These are phyloP conservation scores for Termitomyces sp. DNA, from an alignment of 768 basidiomycete genomes.

Conservation along the genomic window DNA sequence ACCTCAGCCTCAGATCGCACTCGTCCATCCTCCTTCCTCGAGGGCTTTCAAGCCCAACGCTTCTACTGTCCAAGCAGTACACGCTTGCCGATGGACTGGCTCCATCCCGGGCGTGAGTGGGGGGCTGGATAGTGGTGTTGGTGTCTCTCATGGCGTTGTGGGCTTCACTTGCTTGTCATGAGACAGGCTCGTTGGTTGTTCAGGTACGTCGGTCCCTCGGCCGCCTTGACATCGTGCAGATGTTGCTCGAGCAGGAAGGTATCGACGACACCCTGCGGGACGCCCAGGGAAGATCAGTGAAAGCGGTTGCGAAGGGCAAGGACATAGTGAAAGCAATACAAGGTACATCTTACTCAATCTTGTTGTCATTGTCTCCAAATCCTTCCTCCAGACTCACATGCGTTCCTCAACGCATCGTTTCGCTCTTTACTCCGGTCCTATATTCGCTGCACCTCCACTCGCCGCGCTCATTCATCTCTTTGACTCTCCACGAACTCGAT, in stretches of 20 bases:
- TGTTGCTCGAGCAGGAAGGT: constrained; percentile 73
- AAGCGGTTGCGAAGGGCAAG: constrained; percentile 67
- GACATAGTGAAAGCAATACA: constrained; percentile 65
- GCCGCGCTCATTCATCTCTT: constrained; percentile 52
- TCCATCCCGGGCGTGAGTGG: constrained; percentile 19
- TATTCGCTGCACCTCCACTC: constrained; percentile 50
- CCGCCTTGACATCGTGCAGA: constrained; percentile 62
- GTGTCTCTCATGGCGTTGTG: constrained; percentile 75
- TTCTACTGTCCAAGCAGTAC: neutral
- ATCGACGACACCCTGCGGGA: constrained; percentile 80
- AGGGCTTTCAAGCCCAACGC: neutral
- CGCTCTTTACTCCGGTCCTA: constrained; percentile 70
- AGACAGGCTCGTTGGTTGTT: constrained; percentile 84
- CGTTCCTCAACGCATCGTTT: constrained; percentile 69
- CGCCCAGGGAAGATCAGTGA: constrained; percentile 55
- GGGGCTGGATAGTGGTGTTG: neutral
- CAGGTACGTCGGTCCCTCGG: constrained; percentile 64
- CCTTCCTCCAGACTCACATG: constrained; percentile 41
- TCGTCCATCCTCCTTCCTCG: neutral
- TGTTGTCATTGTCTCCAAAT: neutral
- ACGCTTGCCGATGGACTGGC: constrained; percentile 29
- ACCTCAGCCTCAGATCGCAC: neutral
- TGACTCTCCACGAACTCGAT: constrained; percentile 60
- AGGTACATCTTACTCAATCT: constrained; percentile 37
- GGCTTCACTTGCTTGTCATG: constrained; percentile 85